Evolutionary conservation across 805 yeast species (phyloP).

Genomic region (Candida ponderosae): DNA sequence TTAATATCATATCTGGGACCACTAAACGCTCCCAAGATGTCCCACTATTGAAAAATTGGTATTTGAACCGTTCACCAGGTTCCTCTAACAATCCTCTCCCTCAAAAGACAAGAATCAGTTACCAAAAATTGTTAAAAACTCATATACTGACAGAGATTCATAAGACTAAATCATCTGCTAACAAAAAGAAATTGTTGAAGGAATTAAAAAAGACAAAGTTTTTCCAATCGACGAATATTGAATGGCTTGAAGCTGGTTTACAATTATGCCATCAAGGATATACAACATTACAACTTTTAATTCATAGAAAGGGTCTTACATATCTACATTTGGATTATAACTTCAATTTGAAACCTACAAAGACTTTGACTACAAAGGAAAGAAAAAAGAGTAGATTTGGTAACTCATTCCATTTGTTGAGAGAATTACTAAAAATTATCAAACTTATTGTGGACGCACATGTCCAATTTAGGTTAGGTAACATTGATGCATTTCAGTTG

Average conservation of each 20-base stretch:
- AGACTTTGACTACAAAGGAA: conserved; percentile 92
- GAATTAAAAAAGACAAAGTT: conserved; percentile 72
- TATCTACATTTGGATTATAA: conserved; percentile 92
- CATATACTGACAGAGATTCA: conserved; percentile 68
- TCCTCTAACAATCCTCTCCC: conserved; percentile 36
- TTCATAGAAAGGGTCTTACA: conserved; percentile 86
- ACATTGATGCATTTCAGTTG: conserved; percentile 84
- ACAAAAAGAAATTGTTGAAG: conserved; percentile 52
- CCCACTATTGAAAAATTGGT: conserved; percentile 77
- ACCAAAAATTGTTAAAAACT: conserved; percentile 80
- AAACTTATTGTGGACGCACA: conserved; percentile 90
- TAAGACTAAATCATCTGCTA: conserved; percentile 31
- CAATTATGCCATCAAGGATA: conserved; percentile 92
- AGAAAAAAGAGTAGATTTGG: conserved; percentile 95
- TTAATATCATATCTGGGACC: conserved; percentile 62
- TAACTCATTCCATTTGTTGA: conserved; percentile 86
- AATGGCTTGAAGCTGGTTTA: conserved; percentile 98
- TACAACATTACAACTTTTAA: conserved; percentile 83
- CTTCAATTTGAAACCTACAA: conserved; percentile 92
- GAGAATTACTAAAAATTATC: conserved; percentile 80
- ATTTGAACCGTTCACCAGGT: conserved; percentile 55
- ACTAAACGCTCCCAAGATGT: conserved; percentile 87
- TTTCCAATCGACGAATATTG: conserved; percentile 86
- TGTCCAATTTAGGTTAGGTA: conserved; percentile 83
- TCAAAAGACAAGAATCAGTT: conserved; percentile 75